These are phyloP conservation scores for Yarrowia deformans DNA, from an alignment of 805 yeast species.

Conservation along the genomic window DNA sequence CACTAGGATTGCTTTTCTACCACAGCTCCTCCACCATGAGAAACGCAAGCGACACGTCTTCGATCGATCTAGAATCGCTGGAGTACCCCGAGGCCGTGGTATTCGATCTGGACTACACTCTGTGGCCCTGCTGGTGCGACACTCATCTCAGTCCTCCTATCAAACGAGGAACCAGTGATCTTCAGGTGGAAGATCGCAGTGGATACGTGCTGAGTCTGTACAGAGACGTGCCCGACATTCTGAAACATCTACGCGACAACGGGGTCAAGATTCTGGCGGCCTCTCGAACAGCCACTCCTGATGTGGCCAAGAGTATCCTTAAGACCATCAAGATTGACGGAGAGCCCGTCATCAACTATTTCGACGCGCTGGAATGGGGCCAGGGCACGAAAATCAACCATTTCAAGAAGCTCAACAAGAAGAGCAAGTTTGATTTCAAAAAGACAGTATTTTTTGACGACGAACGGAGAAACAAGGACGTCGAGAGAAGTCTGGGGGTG, in stretches of 20 bases:
- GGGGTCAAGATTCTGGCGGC: constrained; percentile 65
- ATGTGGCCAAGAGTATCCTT: constrained; percentile 71
- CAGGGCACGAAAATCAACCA: constrained; percentile 62
- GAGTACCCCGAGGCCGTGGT: constrained; percentile 63
- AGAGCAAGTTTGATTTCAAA: constrained; percentile 55
- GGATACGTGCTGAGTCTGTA: constrained; percentile 67
- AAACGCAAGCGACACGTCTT: constrained; percentile 23
- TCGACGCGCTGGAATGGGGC: constrained; percentile 54
- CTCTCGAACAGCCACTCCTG: constrained; percentile 79
- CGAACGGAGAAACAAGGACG: constrained; percentile 79
- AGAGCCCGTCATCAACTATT: constrained; percentile 59
- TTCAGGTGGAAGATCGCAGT: constrained; percentile 58
- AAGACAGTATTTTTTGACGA: constrained; percentile 80
- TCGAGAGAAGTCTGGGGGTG: constrained; percentile 68
- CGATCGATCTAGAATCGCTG: constrained; percentile 18
- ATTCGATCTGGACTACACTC: constrained; percentile 76
- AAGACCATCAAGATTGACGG: constrained; percentile 60
- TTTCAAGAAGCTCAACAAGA: constrained; percentile 52
- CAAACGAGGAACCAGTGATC: constrained; percentile 50
- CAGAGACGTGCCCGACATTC: constrained; percentile 70
- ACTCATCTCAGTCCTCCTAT: constrained; percentile 70
- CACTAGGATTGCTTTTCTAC: neutral
- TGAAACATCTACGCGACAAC: constrained; percentile 59
- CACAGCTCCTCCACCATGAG: too few relatives aligned
- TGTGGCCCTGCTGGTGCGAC: constrained; percentile 89